Evolutionary conservation across 2,329 filamentous ascomycete genomes (phyloP).

Genomic region (Sordariomycetes sp.): DNA sequence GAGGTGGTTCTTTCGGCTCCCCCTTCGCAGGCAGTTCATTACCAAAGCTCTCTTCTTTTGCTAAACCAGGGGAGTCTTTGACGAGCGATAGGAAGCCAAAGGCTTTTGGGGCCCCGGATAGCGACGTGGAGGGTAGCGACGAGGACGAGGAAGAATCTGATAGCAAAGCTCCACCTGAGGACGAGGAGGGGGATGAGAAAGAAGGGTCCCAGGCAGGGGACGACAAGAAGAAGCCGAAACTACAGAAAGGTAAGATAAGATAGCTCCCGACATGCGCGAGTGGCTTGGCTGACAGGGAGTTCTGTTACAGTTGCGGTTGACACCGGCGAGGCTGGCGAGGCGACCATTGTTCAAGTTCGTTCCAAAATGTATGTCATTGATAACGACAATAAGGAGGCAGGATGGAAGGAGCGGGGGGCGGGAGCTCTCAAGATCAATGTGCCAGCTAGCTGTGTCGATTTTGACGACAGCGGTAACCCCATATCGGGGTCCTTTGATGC

Average conservation of each 20-base stretch:
- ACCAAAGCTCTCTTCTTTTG: slow-evolving; percentile 36
- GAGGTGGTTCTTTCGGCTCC: slow-evolving; percentile 22
- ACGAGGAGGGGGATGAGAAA: slow-evolving; percentile 33
- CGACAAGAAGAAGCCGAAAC: slow-evolving; percentile 54
- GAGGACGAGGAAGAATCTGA: slow-evolving; percentile 25
- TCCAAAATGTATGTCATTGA: slow-evolving; percentile 80
- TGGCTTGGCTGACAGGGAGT: not conserved
- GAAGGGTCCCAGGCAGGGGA: slow-evolving; percentile 47
- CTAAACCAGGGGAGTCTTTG: slow-evolving; percentile 42
- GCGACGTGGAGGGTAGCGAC: slow-evolving; percentile 42
- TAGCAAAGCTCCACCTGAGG: slow-evolving; percentile 25
- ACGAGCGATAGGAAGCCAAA: slow-evolving; percentile 53
- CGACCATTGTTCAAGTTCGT: slow-evolving; percentile 62
- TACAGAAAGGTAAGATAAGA: slow-evolving; percentile 55
- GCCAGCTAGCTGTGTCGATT: slow-evolving; percentile 43
- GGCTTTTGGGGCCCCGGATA: slow-evolving; percentile 69
- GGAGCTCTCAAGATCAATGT: slow-evolving; percentile 82
- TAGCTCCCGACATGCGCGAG: not conserved
- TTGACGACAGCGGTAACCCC: slow-evolving; percentile 38
- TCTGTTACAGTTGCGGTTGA: slow-evolving; percentile 52
- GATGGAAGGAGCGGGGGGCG: slow-evolving; percentile 83
- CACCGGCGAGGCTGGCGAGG: slow-evolving; percentile 79
- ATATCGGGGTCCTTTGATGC: slow-evolving; percentile 45
- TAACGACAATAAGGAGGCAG: slow-evolving; percentile 51
- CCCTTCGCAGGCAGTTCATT: slow-evolving; percentile 55